Evolutionary conservation across 1,284 basidiomycete species (phyloP), one percentile per base, ranked within the genome.

Genomic region (Vanrija humicola): DNA sequence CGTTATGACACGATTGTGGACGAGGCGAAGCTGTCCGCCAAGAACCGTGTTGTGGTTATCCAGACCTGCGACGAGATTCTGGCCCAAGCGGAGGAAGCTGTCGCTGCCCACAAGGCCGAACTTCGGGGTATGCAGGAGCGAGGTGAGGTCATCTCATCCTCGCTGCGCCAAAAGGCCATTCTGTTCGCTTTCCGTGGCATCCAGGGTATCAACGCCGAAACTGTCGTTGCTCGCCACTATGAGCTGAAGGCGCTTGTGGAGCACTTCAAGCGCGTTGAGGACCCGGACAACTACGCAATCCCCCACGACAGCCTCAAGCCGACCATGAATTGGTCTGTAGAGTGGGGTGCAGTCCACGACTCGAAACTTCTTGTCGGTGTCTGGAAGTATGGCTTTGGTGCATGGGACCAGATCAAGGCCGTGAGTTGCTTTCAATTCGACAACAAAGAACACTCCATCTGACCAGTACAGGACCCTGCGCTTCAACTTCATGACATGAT

Each of bases 151-250:
- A 79, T 82, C 58, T 78, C 76, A 16, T 75, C 75, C 23, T 74
- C 78, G 23, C 59, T 77, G 29, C 64, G 77, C 7, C 76, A 78
- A 61, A 97, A 98, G 75, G 96, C 95, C 0, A 90, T 98, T 48
- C 83, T 98, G 42, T 88, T 98, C 64, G 86, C 87, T 15, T 97
- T 88, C 80, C 85, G 89, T 56, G 87, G 87, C 52, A 91, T 98
- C 54, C 83, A 86, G 55, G 91, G 90, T 67, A 92, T 98, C 81
- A 99, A 99, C 72, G 96, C 96, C 18, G 95, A 98, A 75, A 98
- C 96, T 0, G 88, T 97, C 40, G 83, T 97, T 50, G 90, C 89
- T 18, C 85, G 96, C 38, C 82, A 90, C 74, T 87, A 89, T 49
- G 94, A 97, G 73, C 84, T 99, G 52, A 87, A 87, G 58, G 88